These are phyloP conservation scores for Proliferodiscus dingleyae DNA, from an alignment of 2,329 filamentous ascomycete species.

Conservation along the genomic window DNA sequence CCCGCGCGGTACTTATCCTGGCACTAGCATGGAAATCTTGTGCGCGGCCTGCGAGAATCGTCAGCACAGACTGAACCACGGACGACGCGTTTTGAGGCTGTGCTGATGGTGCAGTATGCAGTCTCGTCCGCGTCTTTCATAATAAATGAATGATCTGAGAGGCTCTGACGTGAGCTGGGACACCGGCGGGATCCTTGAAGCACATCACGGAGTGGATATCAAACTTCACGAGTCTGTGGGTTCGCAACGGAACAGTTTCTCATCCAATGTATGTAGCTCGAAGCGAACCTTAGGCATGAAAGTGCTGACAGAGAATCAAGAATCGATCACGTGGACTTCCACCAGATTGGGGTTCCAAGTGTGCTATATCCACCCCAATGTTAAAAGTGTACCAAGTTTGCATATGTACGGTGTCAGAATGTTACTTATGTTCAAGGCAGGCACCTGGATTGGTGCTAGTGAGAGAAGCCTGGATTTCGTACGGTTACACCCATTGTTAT, in stretches of 20 bases:
- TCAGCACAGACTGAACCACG: constrained; percentile 4
- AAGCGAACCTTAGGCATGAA: constrained; percentile 7
- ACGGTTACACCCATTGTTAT: too few species aligned
- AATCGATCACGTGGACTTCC: not conserved
- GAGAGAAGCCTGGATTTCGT: too few species aligned
- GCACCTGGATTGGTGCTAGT: too few species aligned
- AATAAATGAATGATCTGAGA: not conserved
- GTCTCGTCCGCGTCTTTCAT: not conserved
- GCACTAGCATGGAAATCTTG: constrained; percentile 16
- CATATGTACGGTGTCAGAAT: too few species aligned
- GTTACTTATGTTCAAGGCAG: too few species aligned
- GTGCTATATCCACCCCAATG: too few species aligned
- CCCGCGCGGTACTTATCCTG: constrained; percentile 6
- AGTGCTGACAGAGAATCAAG: not conserved
- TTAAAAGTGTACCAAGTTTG: too few species aligned
- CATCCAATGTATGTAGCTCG: constrained; percentile 9
- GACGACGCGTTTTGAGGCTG: constrained; percentile 7
- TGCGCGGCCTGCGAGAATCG: constrained; percentile 5
- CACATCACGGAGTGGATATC: constrained; percentile 15
- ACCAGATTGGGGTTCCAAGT: not conserved
- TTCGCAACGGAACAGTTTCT: not conserved
- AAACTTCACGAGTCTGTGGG: constrained; percentile 11
- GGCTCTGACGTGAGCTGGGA: constrained; percentile 12
- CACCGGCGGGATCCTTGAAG: constrained; percentile 9
- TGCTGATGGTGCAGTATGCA: constrained; percentile 2